phyloP scores from a whole-genome alignment of 345 rosid genomes.

The Zanthoxylum bungeanum region DNA sequence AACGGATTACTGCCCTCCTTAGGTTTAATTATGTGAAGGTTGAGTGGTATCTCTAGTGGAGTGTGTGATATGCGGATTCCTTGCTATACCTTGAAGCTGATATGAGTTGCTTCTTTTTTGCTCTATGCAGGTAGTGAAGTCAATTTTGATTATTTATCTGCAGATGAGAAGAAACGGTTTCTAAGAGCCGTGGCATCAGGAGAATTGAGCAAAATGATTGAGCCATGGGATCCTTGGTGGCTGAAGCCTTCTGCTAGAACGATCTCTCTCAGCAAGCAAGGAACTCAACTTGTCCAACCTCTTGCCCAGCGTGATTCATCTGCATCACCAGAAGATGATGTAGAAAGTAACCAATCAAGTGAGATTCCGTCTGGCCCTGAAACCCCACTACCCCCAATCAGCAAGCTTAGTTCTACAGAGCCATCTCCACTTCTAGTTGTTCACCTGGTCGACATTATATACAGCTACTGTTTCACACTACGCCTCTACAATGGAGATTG shows the following conservation, averaged over 20 bases:
- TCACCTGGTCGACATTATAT: constrained; percentile 72
- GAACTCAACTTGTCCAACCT: constrained; percentile 61
- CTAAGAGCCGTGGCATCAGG: constrained; percentile 87
- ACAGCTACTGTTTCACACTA: constrained; percentile 73
- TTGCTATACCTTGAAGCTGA: background rate
- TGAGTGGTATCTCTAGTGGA: background rate
- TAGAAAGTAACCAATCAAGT: constrained; percentile 21
- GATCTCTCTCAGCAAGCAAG: constrained; percentile 56
- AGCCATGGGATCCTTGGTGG: constrained; percentile 99
- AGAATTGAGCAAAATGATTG: constrained; percentile 78
- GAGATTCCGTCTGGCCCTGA: constrained; percentile 78
- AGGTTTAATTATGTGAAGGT: constrained; percentile 13
- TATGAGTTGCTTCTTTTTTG: background rate
- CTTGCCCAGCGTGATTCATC: constrained; percentile 27
- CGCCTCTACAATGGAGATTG: constrained; percentile 91
- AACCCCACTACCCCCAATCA: constrained; percentile 44
- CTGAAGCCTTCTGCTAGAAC: constrained; percentile 57
- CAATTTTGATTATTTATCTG: constrained; percentile 61
- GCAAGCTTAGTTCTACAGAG: constrained; percentile 53
- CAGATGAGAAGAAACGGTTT: constrained; percentile 72
- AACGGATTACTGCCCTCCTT: constrained; percentile 4
- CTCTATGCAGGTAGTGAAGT: constrained; percentile 45
- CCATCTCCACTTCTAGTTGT: constrained; percentile 72
- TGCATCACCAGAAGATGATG: constrained; percentile 16
- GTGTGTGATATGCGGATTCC: background rate